Base-by-base conservation (phyloP, 2,329 filamentous ascomycete genomes). In the Phaeosphaeriaceae sp. region DNA sequence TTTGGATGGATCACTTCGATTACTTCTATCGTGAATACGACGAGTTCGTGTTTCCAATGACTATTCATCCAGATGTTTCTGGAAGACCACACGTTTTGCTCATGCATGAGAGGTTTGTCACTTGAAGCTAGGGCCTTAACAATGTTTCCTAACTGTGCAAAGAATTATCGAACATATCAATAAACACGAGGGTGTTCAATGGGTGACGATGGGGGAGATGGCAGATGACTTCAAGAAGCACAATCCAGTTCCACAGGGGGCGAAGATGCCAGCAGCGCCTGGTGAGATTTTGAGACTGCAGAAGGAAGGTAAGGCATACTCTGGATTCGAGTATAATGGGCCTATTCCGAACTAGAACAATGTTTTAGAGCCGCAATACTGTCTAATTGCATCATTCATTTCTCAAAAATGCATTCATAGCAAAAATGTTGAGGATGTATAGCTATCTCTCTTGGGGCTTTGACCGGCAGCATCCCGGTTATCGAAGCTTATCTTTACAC, bases 21-120 rank as follows among this genome's bases (percentile, higher is more conserved):
- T 90, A 90, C 71, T 90, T 88, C 63, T 91, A 91, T 67, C 78
- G 87, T 21, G 87, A 91, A 69, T 87, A 89, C 54, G 87, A 91
- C 59, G 86, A 89, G 59, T 90, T 90, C 54, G 82, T 90, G 43
- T 90, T 91, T 60, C 87, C 88, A 0, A 87, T 91, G 71, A 91
- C 88, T 0, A 87, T 90, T 29, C 88, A 91, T 68, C 88, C 88
- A 0, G 88, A 91, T 60, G 70, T 72, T 6, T 61, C 54, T 23
- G 88, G 88, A 0, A 79, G 87, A 15, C 88, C 88, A 0, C 88
- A 91, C 70, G 88, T 85, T 0, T 61, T 91, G 21, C 74, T 89
- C 6, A 89, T 90, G 87, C 86, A 90, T 56, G 86, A 90, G 71
- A 80, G 85, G 80, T 83, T 69, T 59, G 71, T 63, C 11, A 13